Evolutionary conservation across 352 stramenopile genomes (phyloP).

Genomic region (Pythium aristosporum): DNA sequence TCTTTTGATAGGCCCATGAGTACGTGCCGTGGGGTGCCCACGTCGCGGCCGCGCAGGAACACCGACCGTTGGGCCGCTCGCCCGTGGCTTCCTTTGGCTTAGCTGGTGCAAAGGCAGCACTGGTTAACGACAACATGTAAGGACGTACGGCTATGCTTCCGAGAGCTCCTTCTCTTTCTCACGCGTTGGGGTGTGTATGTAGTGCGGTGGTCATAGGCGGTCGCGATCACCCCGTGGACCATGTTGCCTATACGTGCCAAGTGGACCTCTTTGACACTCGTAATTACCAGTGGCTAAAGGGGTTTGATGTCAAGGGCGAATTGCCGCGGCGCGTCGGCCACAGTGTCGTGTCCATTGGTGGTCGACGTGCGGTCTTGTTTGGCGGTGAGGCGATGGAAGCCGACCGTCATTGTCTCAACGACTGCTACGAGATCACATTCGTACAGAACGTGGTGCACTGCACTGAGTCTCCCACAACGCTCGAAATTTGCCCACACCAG

Average conservation of each 20-base stretch:
- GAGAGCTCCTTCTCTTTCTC: background rate
- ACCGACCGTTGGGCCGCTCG: constrained; percentile 6
- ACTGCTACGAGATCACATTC: constrained; percentile 47
- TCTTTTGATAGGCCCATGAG: constrained; percentile 34
- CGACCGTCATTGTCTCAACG: constrained; percentile 24
- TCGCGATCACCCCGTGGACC: constrained; percentile 38
- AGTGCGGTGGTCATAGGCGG: constrained; percentile 66
- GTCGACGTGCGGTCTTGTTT: constrained; percentile 42
- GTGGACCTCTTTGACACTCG: constrained; percentile 64
- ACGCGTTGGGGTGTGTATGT: background rate
- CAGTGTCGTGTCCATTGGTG: constrained; percentile 30
- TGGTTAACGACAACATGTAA: constrained; percentile 53
- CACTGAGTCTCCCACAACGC: constrained; percentile 4
- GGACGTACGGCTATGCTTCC: background rate
- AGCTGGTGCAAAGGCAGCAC: constrained; percentile 26
- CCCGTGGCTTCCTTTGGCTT: constrained; percentile 22
- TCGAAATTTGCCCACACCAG: constrained; percentile 15
- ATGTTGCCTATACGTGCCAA: constrained; percentile 21
- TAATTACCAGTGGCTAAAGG: constrained; percentile 46
- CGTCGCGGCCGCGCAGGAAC: constrained; percentile 29
- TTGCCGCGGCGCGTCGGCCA: constrained; percentile 56
- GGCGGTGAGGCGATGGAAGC: constrained; percentile 40
- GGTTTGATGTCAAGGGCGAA: constrained; percentile 56
- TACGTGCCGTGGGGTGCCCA: constrained; percentile 46
- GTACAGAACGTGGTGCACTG: constrained; percentile 42